phyloP scores from a whole-genome alignment of 306 rosid species.

The Chamaecrista fasciculata region DNA sequence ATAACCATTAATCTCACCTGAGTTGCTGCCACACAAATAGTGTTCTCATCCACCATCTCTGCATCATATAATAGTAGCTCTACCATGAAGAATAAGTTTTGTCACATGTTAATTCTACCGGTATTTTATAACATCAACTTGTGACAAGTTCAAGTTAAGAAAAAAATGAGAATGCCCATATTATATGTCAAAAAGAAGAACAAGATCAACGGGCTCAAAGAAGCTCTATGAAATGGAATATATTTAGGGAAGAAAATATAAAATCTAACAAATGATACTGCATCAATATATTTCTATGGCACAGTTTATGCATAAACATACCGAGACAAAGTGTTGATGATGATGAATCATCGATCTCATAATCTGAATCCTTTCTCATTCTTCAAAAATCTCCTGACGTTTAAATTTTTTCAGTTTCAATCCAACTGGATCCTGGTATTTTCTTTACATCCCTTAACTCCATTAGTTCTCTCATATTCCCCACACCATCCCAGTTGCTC shows the following conservation, averaged over 20 bases:
- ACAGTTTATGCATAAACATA: background rate
- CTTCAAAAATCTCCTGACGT: background rate
- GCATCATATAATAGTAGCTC: background rate
- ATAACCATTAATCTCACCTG: too few relatives aligned
- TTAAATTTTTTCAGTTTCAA: slow-evolving; percentile 28
- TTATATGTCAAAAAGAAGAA: background rate
- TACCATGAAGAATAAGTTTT: background rate
- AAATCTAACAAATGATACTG: background rate
- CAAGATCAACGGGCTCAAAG: background rate
- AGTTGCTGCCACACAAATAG: too few relatives aligned
- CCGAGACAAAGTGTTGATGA: background rate
- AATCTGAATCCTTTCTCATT: background rate
- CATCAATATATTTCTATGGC: background rate
- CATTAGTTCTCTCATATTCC: slow-evolving; percentile 62
- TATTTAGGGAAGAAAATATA: background rate
- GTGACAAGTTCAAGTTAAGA: background rate
- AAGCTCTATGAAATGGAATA: background rate
- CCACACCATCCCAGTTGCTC: slow-evolving; percentile 58
- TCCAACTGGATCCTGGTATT: slow-evolving; percentile 72
- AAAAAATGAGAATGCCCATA: background rate
- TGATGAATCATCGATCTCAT: background rate
- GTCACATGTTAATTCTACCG: background rate
- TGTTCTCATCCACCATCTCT: background rate
- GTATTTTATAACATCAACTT: background rate
- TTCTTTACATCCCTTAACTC: slow-evolving; percentile 64